A percentile compares a stretch with the other conserved stretches of the same genome.
phyloP scores from a whole-genome alignment of 192 early-diverging fungal genomes.

The Dispira simplex region DNA sequence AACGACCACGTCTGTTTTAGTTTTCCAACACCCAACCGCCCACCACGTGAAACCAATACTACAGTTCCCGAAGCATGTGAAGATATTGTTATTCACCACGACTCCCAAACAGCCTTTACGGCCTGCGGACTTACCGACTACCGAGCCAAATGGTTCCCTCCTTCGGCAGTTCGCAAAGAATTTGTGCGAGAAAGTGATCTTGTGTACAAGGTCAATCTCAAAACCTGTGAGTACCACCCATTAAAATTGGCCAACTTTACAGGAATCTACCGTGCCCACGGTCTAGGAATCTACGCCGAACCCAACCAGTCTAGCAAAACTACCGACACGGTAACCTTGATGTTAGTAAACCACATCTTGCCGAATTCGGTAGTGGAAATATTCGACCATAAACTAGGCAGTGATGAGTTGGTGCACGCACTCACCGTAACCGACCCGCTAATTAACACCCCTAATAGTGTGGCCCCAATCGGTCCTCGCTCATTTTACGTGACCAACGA shows the following conservation, averaged over 20 bases:
- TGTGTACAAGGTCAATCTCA: neutral
- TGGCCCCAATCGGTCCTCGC: neutral
- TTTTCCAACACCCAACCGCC: too few species aligned
- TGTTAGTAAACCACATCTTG: neutral
- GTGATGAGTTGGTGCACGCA: neutral
- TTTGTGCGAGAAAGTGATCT: neutral
- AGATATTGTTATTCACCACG: slow-evolving; percentile 2
- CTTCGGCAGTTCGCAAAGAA: neutral
- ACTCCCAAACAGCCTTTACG: neutral
- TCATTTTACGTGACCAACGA: slow-evolving; percentile 6
- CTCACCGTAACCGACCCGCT: neutral
- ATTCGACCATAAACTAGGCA: neutral
- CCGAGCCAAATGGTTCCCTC: slow-evolving; percentile 9
- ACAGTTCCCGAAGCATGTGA: slow-evolving; percentile 7
- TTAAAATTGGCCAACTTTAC: neutral
- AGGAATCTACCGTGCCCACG: neutral
- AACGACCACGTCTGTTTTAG: too few species aligned
- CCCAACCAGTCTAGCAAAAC: neutral
- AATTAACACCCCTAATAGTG: neutral
- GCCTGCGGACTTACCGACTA: neutral
- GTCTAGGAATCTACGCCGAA: neutral
- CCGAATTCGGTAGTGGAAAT: neutral
- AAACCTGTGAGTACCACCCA: neutral
- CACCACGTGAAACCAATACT: too few species aligned
- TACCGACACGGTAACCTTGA: neutral